Base-by-base conservation (phyloP, 208 protist species). In the Leptomonas seymouri region DNA sequence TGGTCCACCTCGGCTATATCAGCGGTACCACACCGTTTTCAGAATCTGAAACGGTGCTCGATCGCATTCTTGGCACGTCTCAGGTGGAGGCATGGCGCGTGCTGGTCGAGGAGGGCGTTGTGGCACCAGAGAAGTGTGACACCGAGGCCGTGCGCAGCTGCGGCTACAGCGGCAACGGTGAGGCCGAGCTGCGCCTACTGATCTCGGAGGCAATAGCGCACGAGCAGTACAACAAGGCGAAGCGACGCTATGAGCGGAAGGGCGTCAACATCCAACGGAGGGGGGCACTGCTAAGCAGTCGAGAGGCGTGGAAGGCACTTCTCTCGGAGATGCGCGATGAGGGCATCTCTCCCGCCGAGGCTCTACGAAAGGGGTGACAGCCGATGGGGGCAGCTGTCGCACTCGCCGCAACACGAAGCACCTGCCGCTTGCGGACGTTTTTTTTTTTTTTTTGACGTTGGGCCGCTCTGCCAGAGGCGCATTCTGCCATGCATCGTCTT, bases 1-100 rank as follows among this genome's bases (percentile, higher is more conserved):
- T 87, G 16, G 56, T 84, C 16, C 16, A 45, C 8, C 64, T 81
- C 27, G 74, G 67, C 27, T 71, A 76, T 30, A 48, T 81, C 8
- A 34, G 8, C 16, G 64, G 54, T 0, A 34, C 25, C 56, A 71
- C 71, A 0, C 25, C 42, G 8, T 42, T 76, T 6, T 16, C 65
- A 0, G n/a, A 49, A 14, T 41, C 67, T 0, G n/a, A 31, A 23
- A 78, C 67, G 16, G 75, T 85, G 27, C 65, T 85, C 16, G 42
- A 58, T 27, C 70, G 54, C 44, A 50, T 86, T 16, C 63, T 86
- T 15, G n/a, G 4, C 48, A 60, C 71, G 1, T 28, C 71, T 25
- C 71, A 76, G 21, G 56, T 66, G 21, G 34, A 14, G 45, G 71
- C 71, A 48, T 76, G 71, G 71, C 48, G 71, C 20, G 46, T 60